A percentile compares a stretch with the other conserved stretches of the same genome.
These are phyloP conservation scores for Lumnitzera racemosa DNA, from an alignment of 345 rosid genomes.

Conservation along the genomic window DNA sequence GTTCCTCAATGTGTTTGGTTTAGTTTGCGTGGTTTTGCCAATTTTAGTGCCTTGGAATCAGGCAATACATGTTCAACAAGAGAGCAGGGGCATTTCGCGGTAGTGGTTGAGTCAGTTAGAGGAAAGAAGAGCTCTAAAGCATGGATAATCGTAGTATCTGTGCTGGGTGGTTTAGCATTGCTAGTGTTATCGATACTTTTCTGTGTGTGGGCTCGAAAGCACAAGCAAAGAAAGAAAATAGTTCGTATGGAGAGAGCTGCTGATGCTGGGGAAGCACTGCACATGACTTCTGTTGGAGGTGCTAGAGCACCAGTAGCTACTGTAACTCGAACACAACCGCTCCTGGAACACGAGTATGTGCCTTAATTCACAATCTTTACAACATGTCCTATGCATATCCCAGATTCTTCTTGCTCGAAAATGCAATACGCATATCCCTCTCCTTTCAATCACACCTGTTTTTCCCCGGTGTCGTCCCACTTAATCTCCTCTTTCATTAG, in stretches of 20 bases:
- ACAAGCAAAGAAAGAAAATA: slow-evolving; percentile 51
- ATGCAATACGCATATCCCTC: background rate
- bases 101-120: slow-evolving; percentile 52
- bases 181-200: slow-evolving; percentile 38
- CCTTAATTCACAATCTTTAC: slow-evolving; percentile 21
- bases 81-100: slow-evolving; percentile 80
- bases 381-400: background rate
- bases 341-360: slow-evolving; percentile 78
- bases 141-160: slow-evolving; percentile 68
- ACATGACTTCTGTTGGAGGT: slow-evolving; percentile 57
- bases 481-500: too few relatives aligned
- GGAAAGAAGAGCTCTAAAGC: slow-evolving; percentile 25
- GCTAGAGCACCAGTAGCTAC: slow-evolving; percentile 68
- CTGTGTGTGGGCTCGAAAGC: slow-evolving; percentile 43
- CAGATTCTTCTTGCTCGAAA: too few relatives aligned
- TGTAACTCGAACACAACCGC: slow-evolving; percentile 77
- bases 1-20: slow-evolving; percentile 51
- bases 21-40: slow-evolving; percentile 47
- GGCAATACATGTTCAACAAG: slow-evolving; percentile 50
- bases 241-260: slow-evolving; percentile 86
- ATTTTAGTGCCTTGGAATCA: slow-evolving; percentile 43
- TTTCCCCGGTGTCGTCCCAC: too few relatives aligned
- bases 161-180: slow-evolving; percentile 54
- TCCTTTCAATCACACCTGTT: background rate
- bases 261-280: slow-evolving; percentile 80